These are phyloP conservation scores for Nepenthes mirabilis DNA, from an alignment of 148 eudicot genomes.

Conservation along the genomic window DNA sequence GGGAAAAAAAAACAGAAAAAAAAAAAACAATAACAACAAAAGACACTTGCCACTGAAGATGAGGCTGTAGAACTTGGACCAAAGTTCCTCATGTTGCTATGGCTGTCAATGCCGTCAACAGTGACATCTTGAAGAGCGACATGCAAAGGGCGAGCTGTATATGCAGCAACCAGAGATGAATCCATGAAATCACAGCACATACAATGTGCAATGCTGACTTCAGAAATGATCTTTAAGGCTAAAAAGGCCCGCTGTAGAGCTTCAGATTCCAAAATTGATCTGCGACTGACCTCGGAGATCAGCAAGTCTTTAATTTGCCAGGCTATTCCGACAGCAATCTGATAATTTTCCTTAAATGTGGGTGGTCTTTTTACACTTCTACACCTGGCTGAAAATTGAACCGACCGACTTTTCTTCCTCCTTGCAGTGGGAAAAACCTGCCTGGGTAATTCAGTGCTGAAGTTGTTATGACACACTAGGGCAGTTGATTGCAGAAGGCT, in stretches of 20 bases:
- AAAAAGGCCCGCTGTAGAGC: constrained; percentile 24
- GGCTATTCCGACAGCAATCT: constrained; percentile 50
- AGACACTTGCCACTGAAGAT: constrained; percentile 34
- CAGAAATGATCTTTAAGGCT: constrained; percentile 59
- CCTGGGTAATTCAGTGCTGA: constrained; percentile 32
- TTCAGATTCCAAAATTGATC: constrained; percentile 44
- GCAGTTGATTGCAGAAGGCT: constrained; percentile 42
- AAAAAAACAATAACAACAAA: not conserved
- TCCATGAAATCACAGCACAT: constrained; percentile 52
- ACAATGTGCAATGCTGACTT: constrained; percentile 57
- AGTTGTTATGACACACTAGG: constrained; percentile 33
- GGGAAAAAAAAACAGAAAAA: too few relatives aligned
- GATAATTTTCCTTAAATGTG: constrained; percentile 47
- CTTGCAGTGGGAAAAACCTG: constrained; percentile 23
- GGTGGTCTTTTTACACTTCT: constrained; percentile 26
- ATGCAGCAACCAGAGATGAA: constrained; percentile 43
- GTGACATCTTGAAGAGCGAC: constrained; percentile 38
- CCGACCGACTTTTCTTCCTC: constrained; percentile 29
- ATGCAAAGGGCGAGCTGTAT: constrained; percentile 52
- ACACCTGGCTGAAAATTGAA: constrained; percentile 20
- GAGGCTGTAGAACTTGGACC: constrained; percentile 16
- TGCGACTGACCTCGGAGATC: constrained; percentile 35
- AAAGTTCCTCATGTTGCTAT: constrained; percentile 13
- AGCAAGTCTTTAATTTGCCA: constrained; percentile 92
- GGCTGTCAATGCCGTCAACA: constrained; percentile 14